Evolutionary conservation across 371 early-diverging fungal species (phyloP), one percentile per base, ranked within the genome.

Genomic region (Blastocladiella emersonii): DNA sequence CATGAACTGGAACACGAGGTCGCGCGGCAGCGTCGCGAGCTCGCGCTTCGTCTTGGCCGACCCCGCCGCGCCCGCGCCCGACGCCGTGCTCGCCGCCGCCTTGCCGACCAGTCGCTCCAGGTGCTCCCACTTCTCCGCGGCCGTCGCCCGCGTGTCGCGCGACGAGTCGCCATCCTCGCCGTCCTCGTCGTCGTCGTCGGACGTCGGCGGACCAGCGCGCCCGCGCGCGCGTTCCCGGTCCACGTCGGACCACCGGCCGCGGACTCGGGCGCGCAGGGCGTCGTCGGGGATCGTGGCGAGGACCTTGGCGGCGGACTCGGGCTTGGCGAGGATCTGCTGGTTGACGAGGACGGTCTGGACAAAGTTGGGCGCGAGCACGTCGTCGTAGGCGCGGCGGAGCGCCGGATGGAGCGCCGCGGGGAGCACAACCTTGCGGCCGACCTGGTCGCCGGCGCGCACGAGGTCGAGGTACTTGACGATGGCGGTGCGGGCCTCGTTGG

Each of bases 381-480:
- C 13, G 39, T 39, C 32, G 15, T 25, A 32, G 15, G 60, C 43
- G 12, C 43, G 17, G 27, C 17, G 39, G 4, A 60, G 21, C 6
- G 30, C 12, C 17, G 53, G 53, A 8, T 51, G 53, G 13, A 51
- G 32, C 30, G 23, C 30, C 13, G 53, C 30, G 4, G 27, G 27
- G 2, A 51, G 32, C 27, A 3, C 3, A 30, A 51, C 30, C 53
- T 51, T 62, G 64, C 63, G 25, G 3, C 30, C 53, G 3, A 10
- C 3, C 15, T 49, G 6, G 23, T 23, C 15, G 25, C 64, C 30
- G 49, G 77, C 86, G 71, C 87, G 88, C 66, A 92, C 72, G 21
- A 95, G 78, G 64, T 87, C 87, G 44, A 97, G 62, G 72, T 91
- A 98, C 27, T 77, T 77, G 0, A 91, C 86, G 61, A 99, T 86